A percentile compares a stretch with the other conserved stretches of the same genome.
Conservation (phyloP, 257 asterid species). For the Rauvolfia tetraphylla region DNA sequence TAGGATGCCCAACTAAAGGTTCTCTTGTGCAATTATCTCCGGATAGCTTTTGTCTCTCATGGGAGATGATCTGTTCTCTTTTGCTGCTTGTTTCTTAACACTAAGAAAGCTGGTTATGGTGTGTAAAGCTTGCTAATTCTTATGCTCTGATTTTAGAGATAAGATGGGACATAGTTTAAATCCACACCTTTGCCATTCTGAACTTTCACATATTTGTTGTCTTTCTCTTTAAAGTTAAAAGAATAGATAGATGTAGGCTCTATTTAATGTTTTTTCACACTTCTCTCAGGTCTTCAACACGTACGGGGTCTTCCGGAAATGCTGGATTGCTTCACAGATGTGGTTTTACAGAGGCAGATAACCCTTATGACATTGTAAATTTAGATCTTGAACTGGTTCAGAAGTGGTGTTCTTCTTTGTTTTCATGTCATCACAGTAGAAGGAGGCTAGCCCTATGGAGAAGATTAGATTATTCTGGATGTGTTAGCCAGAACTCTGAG, state of each 20-base stretch:
- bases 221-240: neutral
- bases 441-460: conserved; percentile 72
- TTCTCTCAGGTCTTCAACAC: conserved; percentile 77
- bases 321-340: conserved; percentile 98
- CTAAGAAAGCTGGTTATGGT: neutral
- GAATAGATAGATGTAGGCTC: neutral
- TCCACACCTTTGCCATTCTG: neutral
- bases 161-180: neutral
- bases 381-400: conserved; percentile 71
- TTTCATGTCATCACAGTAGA: conserved; percentile 62
- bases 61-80: neutral
- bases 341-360: conserved; percentile 79
- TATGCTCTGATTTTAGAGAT: neutral
- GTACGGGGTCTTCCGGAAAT: conserved; percentile 73
- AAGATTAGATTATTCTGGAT: conserved; percentile 59
- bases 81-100: neutral
- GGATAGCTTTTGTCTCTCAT: neutral
- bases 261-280: conserved; percentile 2
- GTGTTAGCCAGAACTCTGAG: conserved; percentile 57
- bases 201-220: neutral
- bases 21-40: neutral
- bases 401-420: conserved; percentile 67
- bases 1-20: neutral
- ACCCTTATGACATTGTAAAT: conserved; percentile 79
- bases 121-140: neutral